Percentiles rank a stretch among this genome's conserved stretches.
Evolutionary conservation across 805 yeast genomes (phyloP).

Genomic region (Schizosaccharomyces cryophilus): DNA sequence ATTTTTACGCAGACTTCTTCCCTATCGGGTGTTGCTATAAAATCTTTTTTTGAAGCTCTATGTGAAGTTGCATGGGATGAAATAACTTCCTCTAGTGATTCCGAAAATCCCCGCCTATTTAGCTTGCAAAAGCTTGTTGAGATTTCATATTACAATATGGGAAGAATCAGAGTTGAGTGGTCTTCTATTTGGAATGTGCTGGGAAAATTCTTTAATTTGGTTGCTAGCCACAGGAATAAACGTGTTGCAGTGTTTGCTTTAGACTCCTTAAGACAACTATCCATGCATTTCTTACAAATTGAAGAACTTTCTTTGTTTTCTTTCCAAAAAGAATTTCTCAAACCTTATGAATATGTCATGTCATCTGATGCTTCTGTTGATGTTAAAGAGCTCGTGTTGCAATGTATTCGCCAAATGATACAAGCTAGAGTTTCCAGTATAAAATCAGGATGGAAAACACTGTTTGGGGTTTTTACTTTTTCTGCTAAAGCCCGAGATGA

Average conservation of each 20-base stretch:
- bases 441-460: constrained; percentile 85
- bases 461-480: constrained; percentile 50
- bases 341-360: constrained; percentile 68
- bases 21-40: constrained; percentile 61
- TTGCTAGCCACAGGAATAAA: constrained; percentile 55
- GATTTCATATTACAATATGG: constrained; percentile 93
- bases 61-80: constrained; percentile 76
- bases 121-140: constrained; percentile 89
- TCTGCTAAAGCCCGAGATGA: constrained; percentile 41
- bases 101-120: constrained; percentile 67
- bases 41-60: constrained; percentile 65
- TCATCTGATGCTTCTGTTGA: constrained; percentile 38
- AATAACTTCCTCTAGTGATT: constrained; percentile 63
- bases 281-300: constrained; percentile 74
- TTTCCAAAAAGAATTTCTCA: constrained; percentile 79
- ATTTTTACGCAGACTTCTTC: constrained; percentile 63
- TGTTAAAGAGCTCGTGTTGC: constrained; percentile 71
- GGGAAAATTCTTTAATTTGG: constrained; percentile 63
- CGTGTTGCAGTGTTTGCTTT: constrained; percentile 72
- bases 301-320: constrained; percentile 89
- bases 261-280: constrained; percentile 77
- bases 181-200: constrained; percentile 81
- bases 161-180: constrained; percentile 90
- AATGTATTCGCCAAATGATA: constrained; percentile 70
- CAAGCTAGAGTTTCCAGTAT: constrained; percentile 46